Evolutionary conservation across 2,329 filamentous ascomycete species (phyloP).

Genomic region (Karstenula rhodostoma): DNA sequence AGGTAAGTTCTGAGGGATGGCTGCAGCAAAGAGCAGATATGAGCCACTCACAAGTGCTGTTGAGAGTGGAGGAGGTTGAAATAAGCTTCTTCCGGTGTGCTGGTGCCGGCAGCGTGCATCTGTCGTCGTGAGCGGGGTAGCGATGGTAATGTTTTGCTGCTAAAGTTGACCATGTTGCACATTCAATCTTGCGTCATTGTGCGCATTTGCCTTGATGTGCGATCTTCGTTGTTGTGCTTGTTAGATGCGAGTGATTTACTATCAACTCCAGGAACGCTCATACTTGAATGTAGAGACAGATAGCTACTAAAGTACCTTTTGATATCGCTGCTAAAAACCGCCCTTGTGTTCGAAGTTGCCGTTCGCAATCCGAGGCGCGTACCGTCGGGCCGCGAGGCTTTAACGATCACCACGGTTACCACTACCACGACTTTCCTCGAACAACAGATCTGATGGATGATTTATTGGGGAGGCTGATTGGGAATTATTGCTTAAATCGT

Average conservation of each 20-base stretch:
- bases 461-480: background rate
- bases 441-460: background rate
- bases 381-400: slow-evolving; percentile 6
- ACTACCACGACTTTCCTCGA: background rate
- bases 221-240: background rate
- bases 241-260: background rate
- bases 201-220: background rate
- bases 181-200: background rate
- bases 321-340: background rate
- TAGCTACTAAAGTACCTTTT: background rate
- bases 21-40: slow-evolving; percentile 2
- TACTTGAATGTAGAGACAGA: background rate
- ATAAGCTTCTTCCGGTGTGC: slow-evolving; percentile 8
- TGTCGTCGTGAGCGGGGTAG: background rate
- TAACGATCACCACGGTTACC: background rate
- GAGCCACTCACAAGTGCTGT: background rate
- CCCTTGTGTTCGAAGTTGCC: background rate
- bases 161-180: background rate
- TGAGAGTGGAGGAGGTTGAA: background rate
- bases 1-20: background rate
- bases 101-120: slow-evolving; percentile 6
- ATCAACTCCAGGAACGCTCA: background rate
- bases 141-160: background rate
- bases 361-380: slow-evolving; percentile 11
- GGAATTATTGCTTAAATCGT: background rate